Conservation (phyloP, 202 grass and related monocot species). For the Miscanthus sacchariflorus region DNA sequence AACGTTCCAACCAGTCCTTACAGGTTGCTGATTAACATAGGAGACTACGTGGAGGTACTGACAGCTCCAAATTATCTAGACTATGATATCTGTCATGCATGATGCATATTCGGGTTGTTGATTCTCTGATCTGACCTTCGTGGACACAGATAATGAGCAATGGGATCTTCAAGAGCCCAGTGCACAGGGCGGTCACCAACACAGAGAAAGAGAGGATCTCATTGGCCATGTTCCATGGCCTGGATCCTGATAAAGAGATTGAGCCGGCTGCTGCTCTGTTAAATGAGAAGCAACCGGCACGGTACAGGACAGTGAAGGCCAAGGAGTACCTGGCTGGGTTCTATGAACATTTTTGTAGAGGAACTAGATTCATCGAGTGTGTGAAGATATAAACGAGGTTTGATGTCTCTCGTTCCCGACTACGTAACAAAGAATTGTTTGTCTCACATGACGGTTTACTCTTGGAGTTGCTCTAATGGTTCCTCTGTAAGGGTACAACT, state of each 20-base stretch:
- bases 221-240: constrained; percentile 55
- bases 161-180: constrained; percentile 59
- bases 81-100: not conserved
- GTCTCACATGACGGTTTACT: not conserved
- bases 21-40: constrained; percentile 42
- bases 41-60: constrained; percentile 53
- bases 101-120: not conserved
- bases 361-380: constrained; percentile 50
- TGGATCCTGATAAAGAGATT: constrained; percentile 45
- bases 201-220: constrained; percentile 55
- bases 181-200: constrained; percentile 61
- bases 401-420: not conserved
- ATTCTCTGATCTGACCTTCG: not conserved
- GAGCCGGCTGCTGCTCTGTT: constrained; percentile 47
- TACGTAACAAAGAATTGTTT: not conserved
- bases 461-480: not conserved
- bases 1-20: constrained; percentile 36
- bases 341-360: constrained; percentile 44
- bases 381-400: constrained; percentile 40
- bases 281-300: constrained; percentile 36
- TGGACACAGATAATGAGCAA: constrained; percentile 54
- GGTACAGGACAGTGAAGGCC: constrained; percentile 44
- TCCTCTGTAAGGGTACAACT: not conserved
- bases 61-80: not conserved
- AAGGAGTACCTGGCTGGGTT: constrained; percentile 45